A percentile compares a stretch with the other conserved stretches of the same genome.
These are phyloP conservation scores for Linum lewisii DNA, from an alignment of 345 rosid species.

Conservation along the genomic window DNA sequence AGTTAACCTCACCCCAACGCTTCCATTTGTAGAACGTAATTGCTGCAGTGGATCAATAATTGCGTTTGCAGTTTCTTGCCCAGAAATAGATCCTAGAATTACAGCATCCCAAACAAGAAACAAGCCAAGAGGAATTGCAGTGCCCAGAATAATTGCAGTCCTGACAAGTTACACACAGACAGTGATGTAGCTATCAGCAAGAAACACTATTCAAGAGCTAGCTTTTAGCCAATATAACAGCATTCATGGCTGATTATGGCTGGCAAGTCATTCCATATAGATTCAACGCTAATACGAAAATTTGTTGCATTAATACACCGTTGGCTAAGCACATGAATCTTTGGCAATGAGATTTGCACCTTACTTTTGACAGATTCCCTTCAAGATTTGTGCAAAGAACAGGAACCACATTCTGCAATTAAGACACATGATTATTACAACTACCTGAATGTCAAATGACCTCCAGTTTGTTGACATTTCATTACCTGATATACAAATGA, in stretches of 20 bases:
- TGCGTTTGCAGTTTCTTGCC: slow-evolving; percentile 30
- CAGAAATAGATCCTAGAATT: slow-evolving; percentile 61
- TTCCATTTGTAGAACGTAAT: slow-evolving; percentile 47
- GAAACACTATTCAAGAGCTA: not conserved
- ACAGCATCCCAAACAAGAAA: slow-evolving; percentile 91
- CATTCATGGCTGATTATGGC: not conserved
- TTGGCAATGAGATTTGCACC: slow-evolving; percentile 38
- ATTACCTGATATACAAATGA: slow-evolving; percentile 92
- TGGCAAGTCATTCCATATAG: too few species aligned
- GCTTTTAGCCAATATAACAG: too few species aligned
- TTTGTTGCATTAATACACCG: not conserved
- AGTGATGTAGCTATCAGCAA: not conserved
- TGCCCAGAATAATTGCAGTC: slow-evolving; percentile 73
- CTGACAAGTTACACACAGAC: slow-evolving; percentile 29
- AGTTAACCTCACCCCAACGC: slow-evolving; percentile 59
- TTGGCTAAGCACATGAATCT: not conserved
- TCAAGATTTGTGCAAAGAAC: slow-evolving; percentile 91
- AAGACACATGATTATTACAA: slow-evolving; percentile 12
- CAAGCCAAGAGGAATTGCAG: slow-evolving; percentile 79
- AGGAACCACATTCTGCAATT: slow-evolving; percentile 78
- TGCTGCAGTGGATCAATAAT: slow-evolving; percentile 72
- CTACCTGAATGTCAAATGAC: slow-evolving; percentile 8
- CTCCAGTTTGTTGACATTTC: slow-evolving; percentile 6
- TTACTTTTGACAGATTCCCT: slow-evolving; percentile 91
- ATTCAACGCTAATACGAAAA: too few species aligned